Evolutionary conservation across 2,329 filamentous ascomycete genomes (phyloP).

Genomic region (Mycosphaerella sp.): DNA sequence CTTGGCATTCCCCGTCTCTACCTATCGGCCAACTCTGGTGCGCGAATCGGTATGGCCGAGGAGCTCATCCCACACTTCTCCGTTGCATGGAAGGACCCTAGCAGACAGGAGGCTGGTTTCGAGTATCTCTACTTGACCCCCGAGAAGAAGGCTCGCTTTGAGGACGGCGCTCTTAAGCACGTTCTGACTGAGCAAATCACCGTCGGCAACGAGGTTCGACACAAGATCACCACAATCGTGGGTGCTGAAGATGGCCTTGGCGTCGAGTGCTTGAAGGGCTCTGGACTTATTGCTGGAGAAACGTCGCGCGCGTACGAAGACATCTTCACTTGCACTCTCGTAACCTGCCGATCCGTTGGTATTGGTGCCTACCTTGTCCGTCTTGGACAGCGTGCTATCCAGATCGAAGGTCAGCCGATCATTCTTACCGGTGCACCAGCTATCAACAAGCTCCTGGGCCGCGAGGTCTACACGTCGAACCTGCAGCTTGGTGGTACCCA

Average conservation of each 20-base stretch:
- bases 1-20: conserved; percentile 96
- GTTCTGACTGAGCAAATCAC: conserved; percentile 83
- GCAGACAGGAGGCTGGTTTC: conserved; percentile 80
- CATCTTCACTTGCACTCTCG: conserved; percentile 96
- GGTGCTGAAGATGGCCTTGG: conserved; percentile 93
- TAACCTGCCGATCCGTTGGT: conserved; percentile 97
- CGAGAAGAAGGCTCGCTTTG: conserved; percentile 78
- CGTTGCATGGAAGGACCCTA: conserved; percentile 86
- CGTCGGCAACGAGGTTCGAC: conserved; percentile 80
- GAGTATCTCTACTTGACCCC: conserved; percentile 93
- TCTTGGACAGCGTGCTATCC: conserved; percentile 94
- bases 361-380: conserved; percentile 98
- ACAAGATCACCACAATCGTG: conserved; percentile 90
- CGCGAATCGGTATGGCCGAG: conserved; percentile 91
- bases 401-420: conserved; percentile 98
- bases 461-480: conserved; percentile 98
- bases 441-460: conserved; percentile 95
- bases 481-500: conserved; percentile 99
- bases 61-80: conserved; percentile 97
- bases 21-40: conserved; percentile 97
- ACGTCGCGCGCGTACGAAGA: conserved; percentile 97
- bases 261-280: conserved; percentile 95
- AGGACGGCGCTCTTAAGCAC: conserved; percentile 64
- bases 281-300: conserved; percentile 95
- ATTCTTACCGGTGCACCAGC: conserved; percentile 96